These are phyloP conservation scores for Aurantiochytrium sp. DNA, from an alignment of 108 stramenopile species.

Conservation along the genomic window DNA sequence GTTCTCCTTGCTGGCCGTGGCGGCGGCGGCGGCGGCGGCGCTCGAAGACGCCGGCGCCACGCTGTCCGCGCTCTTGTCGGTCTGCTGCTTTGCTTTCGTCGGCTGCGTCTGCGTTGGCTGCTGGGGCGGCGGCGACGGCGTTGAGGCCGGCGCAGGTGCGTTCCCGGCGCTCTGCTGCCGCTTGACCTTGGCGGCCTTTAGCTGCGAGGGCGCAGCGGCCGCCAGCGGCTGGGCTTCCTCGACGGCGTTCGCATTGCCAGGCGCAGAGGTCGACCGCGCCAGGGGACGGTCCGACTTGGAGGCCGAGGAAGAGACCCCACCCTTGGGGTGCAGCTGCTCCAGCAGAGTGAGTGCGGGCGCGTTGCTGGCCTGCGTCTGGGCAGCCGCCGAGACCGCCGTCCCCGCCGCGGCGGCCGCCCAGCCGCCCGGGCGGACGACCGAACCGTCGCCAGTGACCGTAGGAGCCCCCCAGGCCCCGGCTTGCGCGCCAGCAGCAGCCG, in stretches of 20 bases:
- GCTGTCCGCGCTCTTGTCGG: background rate
- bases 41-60: too few relatives aligned
- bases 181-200: background rate
- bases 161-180: background rate
- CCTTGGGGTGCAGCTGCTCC: background rate
- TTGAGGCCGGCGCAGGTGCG: too few relatives aligned
- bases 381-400: background rate
- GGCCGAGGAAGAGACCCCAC: too few relatives aligned
- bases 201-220: background rate
- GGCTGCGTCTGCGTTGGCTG: too few relatives aligned
- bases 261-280: background rate
- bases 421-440: background rate
- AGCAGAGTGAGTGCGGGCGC: background rate
- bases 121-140: too few relatives aligned
- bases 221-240: background rate
- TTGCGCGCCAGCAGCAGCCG: background rate
- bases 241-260: background rate
- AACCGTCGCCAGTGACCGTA: background rate
- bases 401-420: conserved; percentile 28
- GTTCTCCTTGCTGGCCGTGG: background rate
- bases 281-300: background rate
- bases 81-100: too few relatives aligned
- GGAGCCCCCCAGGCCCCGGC: conserved; percentile 18
- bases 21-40: background rate
- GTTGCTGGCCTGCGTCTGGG: too few relatives aligned